phyloP scores from a whole-genome alignment of 164 flowering plant species.

The Litsea cubeba region DNA sequence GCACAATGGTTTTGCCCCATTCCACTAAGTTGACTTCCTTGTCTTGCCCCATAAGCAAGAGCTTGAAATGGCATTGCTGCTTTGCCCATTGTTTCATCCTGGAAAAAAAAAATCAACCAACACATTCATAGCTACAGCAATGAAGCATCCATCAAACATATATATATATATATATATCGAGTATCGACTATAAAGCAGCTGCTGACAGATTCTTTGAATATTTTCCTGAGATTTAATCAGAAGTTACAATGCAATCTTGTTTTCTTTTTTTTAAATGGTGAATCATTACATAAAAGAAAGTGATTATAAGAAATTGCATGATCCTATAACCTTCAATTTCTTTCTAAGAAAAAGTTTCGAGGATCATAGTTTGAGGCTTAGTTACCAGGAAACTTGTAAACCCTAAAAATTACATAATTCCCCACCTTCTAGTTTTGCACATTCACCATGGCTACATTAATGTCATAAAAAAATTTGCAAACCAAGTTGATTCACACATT shows the following conservation, averaged over 20 bases:
- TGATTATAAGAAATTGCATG: too few relatives aligned
- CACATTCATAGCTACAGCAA: background rate
- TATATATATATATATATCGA: background rate
- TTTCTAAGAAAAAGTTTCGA: too few relatives aligned
- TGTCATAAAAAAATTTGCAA: too few relatives aligned
- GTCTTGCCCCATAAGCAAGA: conserved; percentile 29
- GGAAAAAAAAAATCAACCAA: background rate
- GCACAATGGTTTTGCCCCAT: conserved; percentile 17
- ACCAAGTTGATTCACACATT: too few relatives aligned
- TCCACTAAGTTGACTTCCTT: conserved; percentile 23
- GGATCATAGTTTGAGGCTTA: too few relatives aligned
- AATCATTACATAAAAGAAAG: too few relatives aligned
- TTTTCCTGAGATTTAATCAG: background rate
- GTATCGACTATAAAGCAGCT: background rate
- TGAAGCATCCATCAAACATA: background rate
- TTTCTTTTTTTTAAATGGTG: too few relatives aligned
- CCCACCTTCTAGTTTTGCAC: too few relatives aligned
- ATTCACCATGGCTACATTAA: too few relatives aligned
- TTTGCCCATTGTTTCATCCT: conserved; percentile 30
- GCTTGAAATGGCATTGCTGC: conserved; percentile 24
- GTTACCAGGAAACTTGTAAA: too few relatives aligned
- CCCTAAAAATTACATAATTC: too few relatives aligned
- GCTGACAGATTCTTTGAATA: background rate
- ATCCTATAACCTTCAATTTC: too few relatives aligned
- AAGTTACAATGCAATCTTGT: background rate